Evolutionary conservation across 1,284 basidiomycete genomes (phyloP).

Genomic region (Boletus austroedulis): DNA sequence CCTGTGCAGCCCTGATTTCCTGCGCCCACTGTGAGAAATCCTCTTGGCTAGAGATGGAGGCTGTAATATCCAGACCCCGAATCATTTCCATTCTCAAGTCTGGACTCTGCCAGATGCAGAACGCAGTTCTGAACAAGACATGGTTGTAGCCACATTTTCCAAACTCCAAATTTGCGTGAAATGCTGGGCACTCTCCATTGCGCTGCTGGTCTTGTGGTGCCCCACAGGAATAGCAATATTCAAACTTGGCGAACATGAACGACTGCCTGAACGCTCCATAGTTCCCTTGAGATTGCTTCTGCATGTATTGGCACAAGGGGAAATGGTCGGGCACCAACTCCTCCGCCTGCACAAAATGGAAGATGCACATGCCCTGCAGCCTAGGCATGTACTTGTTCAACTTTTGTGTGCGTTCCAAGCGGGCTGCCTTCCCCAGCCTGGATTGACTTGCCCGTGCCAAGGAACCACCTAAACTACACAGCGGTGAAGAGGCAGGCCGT

Average conservation of each 20-base stretch:
- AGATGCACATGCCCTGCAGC: background rate
- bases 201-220: background rate
- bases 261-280: background rate
- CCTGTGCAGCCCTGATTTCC: background rate
- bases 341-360: background rate
- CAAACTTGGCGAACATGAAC: background rate
- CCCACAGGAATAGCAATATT: background rate
- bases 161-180: background rate
- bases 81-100: background rate
- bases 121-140: background rate
- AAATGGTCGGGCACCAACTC: background rate
- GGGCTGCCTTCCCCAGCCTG: background rate
- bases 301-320: background rate
- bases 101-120: slow-evolving; percentile 3
- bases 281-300: background rate
- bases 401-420: background rate
- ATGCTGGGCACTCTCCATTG: background rate
- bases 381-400: slow-evolving; percentile 1
- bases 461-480: background rate
- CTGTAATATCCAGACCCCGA: background rate
- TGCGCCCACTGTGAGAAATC: background rate
- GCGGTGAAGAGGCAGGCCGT: background rate
- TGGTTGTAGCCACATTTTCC: slow-evolving; percentile 6
- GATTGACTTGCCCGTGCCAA: background rate
- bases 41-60: background rate